These are phyloP conservation scores for Pholiota adiposa DNA, from an alignment of 1,284 basidiomycete genomes.

Conservation along the genomic window DNA sequence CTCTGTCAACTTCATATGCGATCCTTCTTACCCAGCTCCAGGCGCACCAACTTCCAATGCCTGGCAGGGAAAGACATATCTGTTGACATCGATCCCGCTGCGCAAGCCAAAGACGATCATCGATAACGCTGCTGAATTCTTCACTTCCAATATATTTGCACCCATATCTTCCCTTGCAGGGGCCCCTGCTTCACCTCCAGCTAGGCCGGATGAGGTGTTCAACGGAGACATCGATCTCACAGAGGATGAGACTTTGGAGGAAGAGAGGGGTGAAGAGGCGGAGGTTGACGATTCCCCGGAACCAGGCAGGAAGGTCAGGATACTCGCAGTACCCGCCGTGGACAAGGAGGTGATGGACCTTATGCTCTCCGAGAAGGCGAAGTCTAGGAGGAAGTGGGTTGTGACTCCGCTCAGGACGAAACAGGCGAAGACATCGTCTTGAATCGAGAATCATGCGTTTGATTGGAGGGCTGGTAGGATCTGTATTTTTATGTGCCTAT, in stretches of 20 bases:
- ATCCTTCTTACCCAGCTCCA: slow-evolving; percentile 61
- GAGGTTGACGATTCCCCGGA: slow-evolving; percentile 77
- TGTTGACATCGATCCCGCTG: slow-evolving; percentile 66
- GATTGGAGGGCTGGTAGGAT: not conserved
- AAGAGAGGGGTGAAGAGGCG: slow-evolving; percentile 74
- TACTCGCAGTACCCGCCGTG: slow-evolving; percentile 28
- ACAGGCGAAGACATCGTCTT: slow-evolving; percentile 38
- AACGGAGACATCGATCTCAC: slow-evolving; percentile 68
- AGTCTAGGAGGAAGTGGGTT: slow-evolving; percentile 41
- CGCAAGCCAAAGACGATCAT: slow-evolving; percentile 68
- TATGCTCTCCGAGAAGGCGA: slow-evolving; percentile 37
- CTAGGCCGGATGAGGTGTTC: slow-evolving; percentile 66
- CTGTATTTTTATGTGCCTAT: not conserved
- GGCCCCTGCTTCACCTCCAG: slow-evolving; percentile 45
- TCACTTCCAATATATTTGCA: slow-evolving; percentile 57
- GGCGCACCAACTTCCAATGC: slow-evolving; percentile 37
- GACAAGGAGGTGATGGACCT: slow-evolving; percentile 35
- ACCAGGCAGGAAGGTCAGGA: slow-evolving; percentile 39
- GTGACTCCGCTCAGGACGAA: slow-evolving; percentile 40
- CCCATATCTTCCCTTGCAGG: slow-evolving; percentile 57
- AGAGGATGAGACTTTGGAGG: slow-evolving; percentile 77
- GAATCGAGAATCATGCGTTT: slow-evolving; percentile 2
- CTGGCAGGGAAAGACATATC: slow-evolving; percentile 64
- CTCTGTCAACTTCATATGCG: slow-evolving; percentile 57
- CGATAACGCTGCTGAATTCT: slow-evolving; percentile 67